Evolutionary conservation across 148 eudicot species (phyloP), one percentile per base, ranked within the genome.

Genomic region (Rheum nobile): DNA sequence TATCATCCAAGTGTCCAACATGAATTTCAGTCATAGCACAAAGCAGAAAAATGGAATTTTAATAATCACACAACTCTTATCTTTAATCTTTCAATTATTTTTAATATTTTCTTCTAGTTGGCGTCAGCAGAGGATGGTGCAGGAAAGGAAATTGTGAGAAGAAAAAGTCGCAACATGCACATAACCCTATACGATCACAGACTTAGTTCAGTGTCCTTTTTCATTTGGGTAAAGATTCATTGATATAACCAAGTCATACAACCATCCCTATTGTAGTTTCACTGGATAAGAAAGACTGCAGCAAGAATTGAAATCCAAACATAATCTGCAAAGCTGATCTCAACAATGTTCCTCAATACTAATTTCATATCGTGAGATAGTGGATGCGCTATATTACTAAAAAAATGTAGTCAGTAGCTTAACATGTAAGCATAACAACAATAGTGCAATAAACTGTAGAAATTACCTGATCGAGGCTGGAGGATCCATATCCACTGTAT

Each of bases 401-500:
- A 65, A 13, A 22, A 43, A 71, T 17, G 35, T 38, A 38, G n/a
- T n/a, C n/a, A n/a, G n/a, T n/a, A n/a, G 47, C 3, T 8, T 19
- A 39, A 26, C 73, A 71, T 71, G 73, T 43, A 28, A 71, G 50
- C 47, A 21, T 38, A 41, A 32, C 6, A 24, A 35, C 41, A 31
- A 68, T 10, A 71, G 32, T 28, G 6, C 2, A 26, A 26, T 71
- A 19, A 39, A 39, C 41, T 71, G 50, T 21, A 71, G 48, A 71
- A 37, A 71, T 71, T 39, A 95, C 99, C 78, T 90, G 89, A 80
- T 86, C 88, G 83, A 95, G 89, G 80, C 93, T 89, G 55, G 97
- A 87, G 77, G 80, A 84, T 74, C 97, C 97, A 80, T 95, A 95
- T 82, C 97, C 96, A 73, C 79, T 88, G 78, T 95, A 91, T 28